Percentiles rank a stretch among this genome's conserved stretches.
phyloP scores from a whole-genome alignment of 2,329 filamentous ascomycete species.

The Knufia fluminis region DNA sequence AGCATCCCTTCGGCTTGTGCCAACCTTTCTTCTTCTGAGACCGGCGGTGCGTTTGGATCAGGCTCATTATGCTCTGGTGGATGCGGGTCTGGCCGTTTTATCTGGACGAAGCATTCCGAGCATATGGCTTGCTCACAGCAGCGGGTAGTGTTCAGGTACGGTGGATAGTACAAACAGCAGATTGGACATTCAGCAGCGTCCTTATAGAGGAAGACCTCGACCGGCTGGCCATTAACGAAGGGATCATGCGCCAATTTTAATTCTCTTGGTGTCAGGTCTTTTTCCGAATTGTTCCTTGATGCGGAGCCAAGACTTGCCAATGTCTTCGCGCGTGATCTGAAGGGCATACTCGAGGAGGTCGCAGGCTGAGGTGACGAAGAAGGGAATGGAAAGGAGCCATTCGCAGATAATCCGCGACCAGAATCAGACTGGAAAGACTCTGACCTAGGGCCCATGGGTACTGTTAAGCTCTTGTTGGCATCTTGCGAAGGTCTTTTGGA shows the following conservation, averaged over 20 bases:
- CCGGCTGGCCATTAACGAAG: constrained; percentile 84
- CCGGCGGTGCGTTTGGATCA: constrained; percentile 32
- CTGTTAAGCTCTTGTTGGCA: constrained; percentile 54
- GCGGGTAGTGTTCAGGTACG: constrained; percentile 84
- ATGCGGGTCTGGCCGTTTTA: constrained; percentile 87
- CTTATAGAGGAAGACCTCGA: constrained; percentile 92
- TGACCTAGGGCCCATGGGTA: constrained; percentile 69
- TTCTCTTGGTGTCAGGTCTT: constrained; percentile 68
- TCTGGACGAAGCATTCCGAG: constrained; percentile 98
- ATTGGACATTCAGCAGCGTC: constrained; percentile 86
- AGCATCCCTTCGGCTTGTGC: constrained; percentile 51
- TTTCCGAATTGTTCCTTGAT: constrained; percentile 63
- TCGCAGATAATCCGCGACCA: constrained; percentile 48
- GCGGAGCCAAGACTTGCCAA: constrained; percentile 70
- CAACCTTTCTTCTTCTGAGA: constrained; percentile 29
- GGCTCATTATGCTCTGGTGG: constrained; percentile 63
- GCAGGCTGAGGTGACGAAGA: constrained; percentile 47
- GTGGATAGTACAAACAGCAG: constrained; percentile 91
- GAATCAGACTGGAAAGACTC: constrained; percentile 73
- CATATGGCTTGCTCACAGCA: constrained; percentile 96
- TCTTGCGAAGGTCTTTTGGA: constrained; percentile 38
- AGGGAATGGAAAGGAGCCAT: constrained; percentile 52
- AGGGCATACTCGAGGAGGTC: constrained; percentile 38
- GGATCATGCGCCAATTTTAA: constrained; percentile 71
- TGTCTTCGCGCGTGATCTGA: constrained; percentile 81